phyloP scores from a whole-genome alignment of 164 flowering plant species.

The Houttuynia cordata region DNA sequence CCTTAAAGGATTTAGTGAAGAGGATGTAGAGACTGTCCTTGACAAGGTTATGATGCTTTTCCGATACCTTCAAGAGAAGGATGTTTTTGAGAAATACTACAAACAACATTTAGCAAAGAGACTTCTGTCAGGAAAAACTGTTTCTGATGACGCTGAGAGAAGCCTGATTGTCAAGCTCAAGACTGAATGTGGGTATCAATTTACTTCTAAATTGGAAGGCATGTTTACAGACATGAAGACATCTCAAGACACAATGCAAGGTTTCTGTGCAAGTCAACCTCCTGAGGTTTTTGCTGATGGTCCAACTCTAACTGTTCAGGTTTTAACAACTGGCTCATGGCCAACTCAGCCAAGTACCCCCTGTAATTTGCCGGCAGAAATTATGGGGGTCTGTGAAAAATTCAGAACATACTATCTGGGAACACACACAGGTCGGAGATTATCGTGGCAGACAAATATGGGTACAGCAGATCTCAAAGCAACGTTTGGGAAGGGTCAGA shows the following conservation, averaged over 20 bases:
- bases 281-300: constrained; percentile 43
- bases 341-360: constrained; percentile 48
- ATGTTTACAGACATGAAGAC: constrained; percentile 91
- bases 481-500: constrained; percentile 67
- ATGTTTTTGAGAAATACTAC: constrained; percentile 53
- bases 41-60: constrained; percentile 67
- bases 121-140: constrained; percentile 48
- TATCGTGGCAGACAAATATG: constrained; percentile 57
- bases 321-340: constrained; percentile 61
- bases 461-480: constrained; percentile 49
- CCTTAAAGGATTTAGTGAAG: constrained; percentile 48
- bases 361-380: constrained; percentile 65
- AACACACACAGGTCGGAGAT: constrained; percentile 45
- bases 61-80: constrained; percentile 63
- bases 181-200: constrained; percentile 66
- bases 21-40: constrained; percentile 45
- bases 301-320: constrained; percentile 59
- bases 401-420: constrained; percentile 46
- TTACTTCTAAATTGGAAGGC: constrained; percentile 61
- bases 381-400: constrained; percentile 39
- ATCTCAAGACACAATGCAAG: constrained; percentile 62
- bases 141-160: constrained; percentile 66
- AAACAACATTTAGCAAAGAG: constrained; percentile 57
- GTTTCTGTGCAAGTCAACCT: constrained; percentile 36
- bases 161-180: constrained; percentile 59